Evolutionary conservation across 2,329 filamentous ascomycete species (phyloP).

Genomic region (Scedosporium apiospermum): DNA sequence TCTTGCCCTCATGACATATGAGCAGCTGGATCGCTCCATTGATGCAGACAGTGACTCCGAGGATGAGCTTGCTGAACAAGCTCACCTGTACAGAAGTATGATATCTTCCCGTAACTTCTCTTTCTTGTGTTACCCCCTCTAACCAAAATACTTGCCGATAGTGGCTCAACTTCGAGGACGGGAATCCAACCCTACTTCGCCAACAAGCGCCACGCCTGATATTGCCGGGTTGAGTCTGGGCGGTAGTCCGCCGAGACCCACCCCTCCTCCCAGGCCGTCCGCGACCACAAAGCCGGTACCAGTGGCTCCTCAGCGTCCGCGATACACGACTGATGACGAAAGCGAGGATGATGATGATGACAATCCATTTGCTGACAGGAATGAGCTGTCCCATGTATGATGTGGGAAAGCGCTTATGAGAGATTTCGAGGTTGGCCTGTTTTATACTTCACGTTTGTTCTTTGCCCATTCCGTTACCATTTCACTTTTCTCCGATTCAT

Average conservation of each 20-base stretch:
- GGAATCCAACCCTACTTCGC: conserved; percentile 29
- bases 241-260: conserved; percentile 26
- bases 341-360: conserved; percentile 64
- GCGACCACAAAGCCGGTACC: conserved; percentile 39
- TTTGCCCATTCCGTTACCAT: too few species aligned
- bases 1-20: conserved; percentile 83
- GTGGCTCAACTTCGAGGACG: conserved; percentile 42
- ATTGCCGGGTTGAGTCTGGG: conserved; percentile 35
- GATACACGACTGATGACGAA: conserved; percentile 39
- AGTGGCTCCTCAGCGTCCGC: conserved; percentile 29
- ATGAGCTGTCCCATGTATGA: conserved; percentile 22
- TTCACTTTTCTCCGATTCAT: not conserved
- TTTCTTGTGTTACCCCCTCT: not conserved
- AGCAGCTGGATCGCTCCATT: conserved; percentile 82
- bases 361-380: conserved; percentile 77
- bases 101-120: conserved; percentile 12
- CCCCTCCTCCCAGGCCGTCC: conserved; percentile 37
- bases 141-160: conserved; percentile 20
- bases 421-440: not conserved
- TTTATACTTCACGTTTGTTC: not conserved
- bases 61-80: conserved; percentile 57
- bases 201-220: conserved; percentile 29
- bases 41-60: conserved; percentile 66
- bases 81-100: conserved; percentile 53
- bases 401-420: not conserved